phyloP scores from a whole-genome alignment of 108 stramenopile species.

The Ochromonas danica region DNA sequence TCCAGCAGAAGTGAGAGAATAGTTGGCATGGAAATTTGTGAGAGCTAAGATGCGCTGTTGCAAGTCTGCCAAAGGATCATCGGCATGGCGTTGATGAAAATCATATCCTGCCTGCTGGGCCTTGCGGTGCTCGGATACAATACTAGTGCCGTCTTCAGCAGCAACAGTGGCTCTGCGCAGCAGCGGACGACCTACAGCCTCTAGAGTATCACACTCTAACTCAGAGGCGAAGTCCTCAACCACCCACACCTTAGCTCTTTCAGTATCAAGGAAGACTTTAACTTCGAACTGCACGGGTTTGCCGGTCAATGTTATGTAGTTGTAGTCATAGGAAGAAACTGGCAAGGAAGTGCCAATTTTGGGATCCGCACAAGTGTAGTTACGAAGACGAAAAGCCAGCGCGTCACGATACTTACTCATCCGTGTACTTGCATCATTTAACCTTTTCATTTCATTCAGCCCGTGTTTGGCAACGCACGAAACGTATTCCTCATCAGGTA shows the following conservation, averaged over 20 bases:
- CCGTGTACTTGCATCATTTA: neutral
- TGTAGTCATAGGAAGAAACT: neutral
- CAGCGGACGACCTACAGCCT: neutral
- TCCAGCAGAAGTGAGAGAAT: slow-evolving; percentile 36
- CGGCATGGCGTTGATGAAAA: slow-evolving; percentile 10
- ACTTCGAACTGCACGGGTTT: neutral
- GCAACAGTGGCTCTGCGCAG: slow-evolving; percentile 27
- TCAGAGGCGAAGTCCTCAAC: slow-evolving; percentile 25
- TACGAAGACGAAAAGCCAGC: slow-evolving; percentile 26
- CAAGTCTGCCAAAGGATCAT: neutral
- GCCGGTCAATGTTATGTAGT: neutral
- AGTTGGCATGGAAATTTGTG: slow-evolving; percentile 41
- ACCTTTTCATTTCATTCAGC: neutral
- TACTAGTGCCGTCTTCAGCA: slow-evolving; percentile 11
- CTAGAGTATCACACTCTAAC: slow-evolving; percentile 13
- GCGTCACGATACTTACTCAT: slow-evolving; percentile 2
- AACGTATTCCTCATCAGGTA: neutral
- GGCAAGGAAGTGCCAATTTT: slow-evolving; percentile 44
- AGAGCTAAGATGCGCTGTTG: slow-evolving; percentile 36
- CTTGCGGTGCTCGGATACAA: neutral
- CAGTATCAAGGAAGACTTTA: neutral
- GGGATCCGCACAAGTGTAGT: slow-evolving; percentile 51
- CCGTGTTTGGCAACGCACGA: neutral
- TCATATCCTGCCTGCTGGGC: slow-evolving; percentile 37
- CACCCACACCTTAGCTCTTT: slow-evolving; percentile 8